These are phyloP conservation scores for Gossypium longicalyx DNA, from an alignment of 345 rosid species.

Conservation along the genomic window DNA sequence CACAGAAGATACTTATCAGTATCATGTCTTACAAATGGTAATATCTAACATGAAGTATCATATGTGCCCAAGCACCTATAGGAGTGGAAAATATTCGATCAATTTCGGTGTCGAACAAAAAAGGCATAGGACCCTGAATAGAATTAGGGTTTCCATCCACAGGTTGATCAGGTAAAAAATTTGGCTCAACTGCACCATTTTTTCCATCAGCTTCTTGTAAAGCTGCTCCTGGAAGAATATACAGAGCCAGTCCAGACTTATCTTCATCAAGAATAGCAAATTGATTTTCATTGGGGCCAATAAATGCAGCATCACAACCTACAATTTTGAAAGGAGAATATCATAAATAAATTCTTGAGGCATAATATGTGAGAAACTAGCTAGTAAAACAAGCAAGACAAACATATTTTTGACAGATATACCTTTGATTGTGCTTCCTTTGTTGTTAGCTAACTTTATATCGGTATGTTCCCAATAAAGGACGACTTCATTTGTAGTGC, in stretches of 20 bases:
- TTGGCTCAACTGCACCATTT: conserved; percentile 46
- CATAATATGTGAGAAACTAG: conserved; percentile 3
- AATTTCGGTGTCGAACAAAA: conserved; percentile 87
- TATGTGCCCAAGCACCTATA: conserved; percentile 56
- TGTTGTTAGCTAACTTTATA: conserved; percentile 57
- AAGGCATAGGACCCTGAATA: conserved; percentile 72
- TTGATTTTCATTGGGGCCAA: conserved; percentile 79
- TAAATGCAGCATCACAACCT: conserved; percentile 93
- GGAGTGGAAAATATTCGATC: conserved; percentile 94
- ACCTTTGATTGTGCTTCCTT: conserved; percentile 86
- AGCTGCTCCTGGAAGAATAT: conserved; percentile 65
- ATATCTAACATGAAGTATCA: conserved; percentile 19
- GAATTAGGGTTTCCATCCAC: conserved; percentile 54
- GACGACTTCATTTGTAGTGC: conserved; percentile 76
- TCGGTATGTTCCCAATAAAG: conserved; percentile 89
- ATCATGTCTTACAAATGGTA: conserved; percentile 13
- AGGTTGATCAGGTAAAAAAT: conserved; percentile 33
- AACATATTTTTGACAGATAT: conserved; percentile 17
- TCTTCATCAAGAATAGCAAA: conserved; percentile 95
- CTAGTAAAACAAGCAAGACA: background rate
- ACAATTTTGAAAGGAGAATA: conserved; percentile 9
- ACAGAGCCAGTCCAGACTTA: conserved; percentile 76
- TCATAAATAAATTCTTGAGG: conserved; percentile 12
- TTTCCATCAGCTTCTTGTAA: conserved; percentile 57
- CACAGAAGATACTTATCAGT: conserved; percentile 28